phyloP scores from a whole-genome alignment of 345 rosid genomes.

The Sonneratia alba region DNA sequence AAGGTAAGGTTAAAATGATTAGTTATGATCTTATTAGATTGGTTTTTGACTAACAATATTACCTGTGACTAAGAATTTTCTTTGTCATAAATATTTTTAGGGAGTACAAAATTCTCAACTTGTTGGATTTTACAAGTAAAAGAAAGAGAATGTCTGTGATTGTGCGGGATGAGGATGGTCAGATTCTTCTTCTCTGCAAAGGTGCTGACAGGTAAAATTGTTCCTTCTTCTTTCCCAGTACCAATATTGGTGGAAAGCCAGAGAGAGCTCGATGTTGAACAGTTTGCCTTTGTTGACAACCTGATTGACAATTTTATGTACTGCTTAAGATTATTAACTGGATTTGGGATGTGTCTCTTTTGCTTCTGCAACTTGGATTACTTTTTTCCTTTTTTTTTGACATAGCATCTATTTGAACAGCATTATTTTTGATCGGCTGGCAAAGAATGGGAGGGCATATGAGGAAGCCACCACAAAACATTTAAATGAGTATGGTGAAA shows the following conservation, averaged over 20 bases:
- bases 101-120: conserved; percentile 82
- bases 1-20: conserved; percentile 44
- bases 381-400: not conserved
- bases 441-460: conserved; percentile 73
- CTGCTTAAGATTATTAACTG: not conserved
- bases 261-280: not conserved
- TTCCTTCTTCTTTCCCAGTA: not conserved
- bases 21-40: not conserved
- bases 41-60: not conserved
- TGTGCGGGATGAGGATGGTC: conserved; percentile 79
- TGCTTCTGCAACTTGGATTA: not conserved
- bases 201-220: conserved; percentile 95
- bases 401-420: conserved; percentile 27
- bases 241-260: not conserved
- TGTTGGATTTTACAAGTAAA: conserved; percentile 95
- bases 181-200: conserved; percentile 88
- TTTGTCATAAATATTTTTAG: conserved; percentile 29
- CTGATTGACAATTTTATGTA: not conserved
- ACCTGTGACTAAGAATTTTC: not conserved
- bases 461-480: conserved; percentile 60
- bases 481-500: conserved; percentile 92
- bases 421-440: conserved; percentile 79
- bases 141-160: conserved; percentile 96
- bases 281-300: not conserved
- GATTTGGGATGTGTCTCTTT: not conserved